Percentiles rank a stretch among this genome's conserved stretches.
Evolutionary conservation across 1,139 yeast genomes (phyloP).

Genomic region (Zygosaccharomyces pseudobailii): DNA sequence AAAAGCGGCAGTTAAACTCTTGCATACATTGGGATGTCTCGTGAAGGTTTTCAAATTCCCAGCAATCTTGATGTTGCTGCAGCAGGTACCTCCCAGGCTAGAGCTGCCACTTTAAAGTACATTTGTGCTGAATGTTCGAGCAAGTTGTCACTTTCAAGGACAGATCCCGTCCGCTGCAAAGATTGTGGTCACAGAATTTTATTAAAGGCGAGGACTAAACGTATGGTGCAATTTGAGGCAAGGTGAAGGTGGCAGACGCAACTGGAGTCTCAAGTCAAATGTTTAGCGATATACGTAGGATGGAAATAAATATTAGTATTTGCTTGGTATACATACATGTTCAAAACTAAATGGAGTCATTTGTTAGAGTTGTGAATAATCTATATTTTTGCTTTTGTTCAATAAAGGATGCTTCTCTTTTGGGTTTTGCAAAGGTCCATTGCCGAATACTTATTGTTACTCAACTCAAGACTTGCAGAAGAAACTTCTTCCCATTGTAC

Average conservation of each 20-base stretch:
- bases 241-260: conserved; percentile 36
- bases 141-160: conserved; percentile 79
- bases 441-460: too few relatives aligned
- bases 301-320: neutral
- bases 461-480: too few relatives aligned
- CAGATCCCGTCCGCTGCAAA: conserved; percentile 96
- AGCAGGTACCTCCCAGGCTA: conserved; percentile 60
- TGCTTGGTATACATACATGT: neutral
- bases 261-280: neutral
- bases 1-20: too few relatives aligned
- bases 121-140: conserved; percentile 97
- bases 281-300: neutral
- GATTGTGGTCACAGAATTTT: conserved; percentile 98
- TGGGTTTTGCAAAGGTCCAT: too few relatives aligned
- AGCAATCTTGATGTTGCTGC: conserved; percentile 70
- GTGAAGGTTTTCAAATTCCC: conserved; percentile 95
- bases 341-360: too few relatives aligned
- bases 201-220: conserved; percentile 93
- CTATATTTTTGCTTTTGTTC: too few relatives aligned
- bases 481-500: too few relatives aligned
- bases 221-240: conserved; percentile 83
- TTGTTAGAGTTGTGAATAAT: too few relatives aligned
- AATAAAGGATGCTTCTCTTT: too few relatives aligned
- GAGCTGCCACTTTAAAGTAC: conserved; percentile 84
- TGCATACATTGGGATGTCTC: conserved; percentile 41